phyloP scores from a whole-genome alignment of 495 filamentous ascomycete species.

The Amorphotheca resinae region DNA sequence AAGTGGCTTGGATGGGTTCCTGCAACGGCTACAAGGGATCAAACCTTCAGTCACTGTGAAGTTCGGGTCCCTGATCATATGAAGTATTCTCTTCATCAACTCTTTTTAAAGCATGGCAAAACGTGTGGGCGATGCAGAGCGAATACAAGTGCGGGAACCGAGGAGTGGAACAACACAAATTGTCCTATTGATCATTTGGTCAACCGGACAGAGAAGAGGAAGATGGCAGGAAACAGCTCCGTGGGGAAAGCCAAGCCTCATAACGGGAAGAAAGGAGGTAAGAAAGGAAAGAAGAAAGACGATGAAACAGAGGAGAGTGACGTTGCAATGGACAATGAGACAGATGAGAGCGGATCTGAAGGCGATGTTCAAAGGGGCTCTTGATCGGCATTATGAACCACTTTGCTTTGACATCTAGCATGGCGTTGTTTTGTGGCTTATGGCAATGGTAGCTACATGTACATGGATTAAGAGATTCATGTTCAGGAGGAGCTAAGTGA shows the following conservation, averaged over 20 bases:
- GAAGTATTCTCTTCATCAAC: slow-evolving; percentile 80
- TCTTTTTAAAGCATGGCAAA: slow-evolving; percentile 81
- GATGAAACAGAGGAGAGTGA: slow-evolving; percentile 3
- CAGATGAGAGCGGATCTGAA: background rate
- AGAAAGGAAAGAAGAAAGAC: slow-evolving; percentile 5
- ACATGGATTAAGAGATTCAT: background rate
- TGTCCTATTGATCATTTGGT: slow-evolving; percentile 39
- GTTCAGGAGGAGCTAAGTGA: too few species aligned
- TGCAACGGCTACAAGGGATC: slow-evolving; percentile 47
- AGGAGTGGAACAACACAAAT: slow-evolving; percentile 29
- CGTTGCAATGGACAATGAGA: background rate
- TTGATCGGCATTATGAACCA: background rate
- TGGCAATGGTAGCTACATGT: background rate
- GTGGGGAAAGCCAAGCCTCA: background rate
- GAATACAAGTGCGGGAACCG: slow-evolving; percentile 29
- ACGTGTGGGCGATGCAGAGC: slow-evolving; percentile 67
- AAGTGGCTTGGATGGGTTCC: slow-evolving; percentile 81
- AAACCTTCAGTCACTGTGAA: slow-evolving; percentile 71
- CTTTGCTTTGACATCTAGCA: background rate
- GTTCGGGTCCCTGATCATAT: slow-evolving; percentile 68
- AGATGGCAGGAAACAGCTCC: slow-evolving; percentile 1
- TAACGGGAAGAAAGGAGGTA: background rate
- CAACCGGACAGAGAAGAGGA: slow-evolving; percentile 9
- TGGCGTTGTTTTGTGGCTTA: slow-evolving; percentile 4
- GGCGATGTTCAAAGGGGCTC: background rate